Base-by-base conservation (phyloP, 192 early-diverging fungal genomes). In the Gamsiella multidivaricata region DNA sequence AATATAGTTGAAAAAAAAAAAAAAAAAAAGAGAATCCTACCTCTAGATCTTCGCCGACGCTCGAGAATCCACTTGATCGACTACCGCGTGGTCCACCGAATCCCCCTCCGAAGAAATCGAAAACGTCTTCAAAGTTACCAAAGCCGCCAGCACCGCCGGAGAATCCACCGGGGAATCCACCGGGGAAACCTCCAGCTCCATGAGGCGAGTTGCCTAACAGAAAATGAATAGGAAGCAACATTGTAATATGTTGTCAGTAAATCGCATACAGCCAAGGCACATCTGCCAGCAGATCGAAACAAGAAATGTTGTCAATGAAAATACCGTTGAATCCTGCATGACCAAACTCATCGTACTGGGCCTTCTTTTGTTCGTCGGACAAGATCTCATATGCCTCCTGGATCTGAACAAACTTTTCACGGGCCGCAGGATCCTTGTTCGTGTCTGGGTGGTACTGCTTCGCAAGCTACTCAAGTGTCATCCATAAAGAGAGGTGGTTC, bases 401-500 rank as follows among this genome's bases (percentile, higher is more conserved):
- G 69, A 99, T 93, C 82, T 99, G 94, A 11, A 97, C 84, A 84
- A 99, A 99, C 84, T 94, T 95, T 79, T 99, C 97, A 62, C 96
- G 94, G 31, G 97, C 94, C 9, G 85, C 86, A 33, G 90, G 82
- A 33, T 92, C 93, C 72, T 98, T 97, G 89, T 96, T 98, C 18
- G 97, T 97, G 67, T 99, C 97, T 1, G 97, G 97, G 75, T 99
- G 97, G 83, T 92, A 98, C 80, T 98, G 89, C 80, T 98, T 97
- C 23, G 97, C 97, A 54, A 98, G 87, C 88, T 94, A 80, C 0
- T 49, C 29, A 64, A 22, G 28, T 23, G 34, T 50, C 22, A 39
- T n/a, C n/a, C n/a, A n/a, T n/a, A n/a, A n/a, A n/a, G n/a, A n/a
- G n/a, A n/a, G n/a, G n/a, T n/a, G n/a, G n/a, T n/a, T n/a, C n/a